A percentile compares a stretch with the other conserved stretches of the same genome.
Evolutionary conservation across 2,329 filamentous ascomycete genomes (phyloP).

Genomic region (Cercospora nicotianae): DNA sequence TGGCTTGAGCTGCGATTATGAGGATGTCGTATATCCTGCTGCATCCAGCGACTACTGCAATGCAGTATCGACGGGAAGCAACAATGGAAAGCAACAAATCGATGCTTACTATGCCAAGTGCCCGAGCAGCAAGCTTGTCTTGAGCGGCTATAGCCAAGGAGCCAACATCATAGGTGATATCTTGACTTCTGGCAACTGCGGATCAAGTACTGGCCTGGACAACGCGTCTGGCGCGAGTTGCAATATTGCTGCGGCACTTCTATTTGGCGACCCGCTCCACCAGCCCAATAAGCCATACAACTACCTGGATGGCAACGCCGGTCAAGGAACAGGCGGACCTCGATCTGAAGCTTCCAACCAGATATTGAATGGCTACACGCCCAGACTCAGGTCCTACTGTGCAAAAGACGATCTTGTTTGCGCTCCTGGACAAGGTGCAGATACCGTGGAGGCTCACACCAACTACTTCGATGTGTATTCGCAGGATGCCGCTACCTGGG

Average conservation of each 20-base stretch:
- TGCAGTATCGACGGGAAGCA: conserved; percentile 42
- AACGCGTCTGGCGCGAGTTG: conserved; percentile 24
- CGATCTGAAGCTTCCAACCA: conserved; percentile 36
- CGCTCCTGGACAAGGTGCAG: conserved; percentile 35
- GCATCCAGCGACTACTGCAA: conserved; percentile 40
- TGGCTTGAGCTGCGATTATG: conserved; percentile 26
- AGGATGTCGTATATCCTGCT: conserved; percentile 26
- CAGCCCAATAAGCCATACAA: conserved; percentile 35
- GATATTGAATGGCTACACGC: conserved; percentile 31
- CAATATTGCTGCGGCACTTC: conserved; percentile 28
- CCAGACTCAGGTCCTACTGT: conserved; percentile 42
- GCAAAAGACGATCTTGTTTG: conserved; percentile 44
- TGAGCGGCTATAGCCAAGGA: conserved; percentile 48
- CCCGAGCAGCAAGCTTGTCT: conserved; percentile 44
- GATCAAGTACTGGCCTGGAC: conserved; percentile 41
- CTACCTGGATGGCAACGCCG: conserved; percentile 29
- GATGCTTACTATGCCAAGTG: conserved; percentile 43
- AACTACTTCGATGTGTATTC: conserved; percentile 43
- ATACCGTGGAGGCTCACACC: conserved; percentile 38
- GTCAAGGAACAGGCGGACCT: conserved; percentile 31
- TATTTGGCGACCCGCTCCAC: conserved; percentile 38
- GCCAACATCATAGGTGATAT: conserved; percentile 38
- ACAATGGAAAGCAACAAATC: conserved; percentile 43
- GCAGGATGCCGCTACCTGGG: conserved; percentile 32
- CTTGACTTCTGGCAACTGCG: conserved; percentile 37